Conservation (phyloP, 78 protist genomes). For the Speleostelium caveatum region DNA sequence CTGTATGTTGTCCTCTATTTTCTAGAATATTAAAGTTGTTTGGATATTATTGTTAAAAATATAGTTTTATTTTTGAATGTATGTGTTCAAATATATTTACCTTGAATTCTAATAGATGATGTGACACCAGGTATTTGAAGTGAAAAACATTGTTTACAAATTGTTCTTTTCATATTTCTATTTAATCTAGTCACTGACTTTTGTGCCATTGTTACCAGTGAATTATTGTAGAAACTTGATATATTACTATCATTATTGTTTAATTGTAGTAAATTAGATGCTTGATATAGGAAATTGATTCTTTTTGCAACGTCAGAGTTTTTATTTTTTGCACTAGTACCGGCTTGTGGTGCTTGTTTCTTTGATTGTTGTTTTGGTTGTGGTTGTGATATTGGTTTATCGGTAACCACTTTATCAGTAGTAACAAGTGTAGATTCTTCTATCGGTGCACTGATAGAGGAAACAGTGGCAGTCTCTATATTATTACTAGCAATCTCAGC, state of each 20-base stretch:
- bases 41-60: no score
- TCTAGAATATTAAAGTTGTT: not conserved
- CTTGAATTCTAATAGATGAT: constrained; percentile 48
- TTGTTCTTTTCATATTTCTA: constrained; percentile 21
- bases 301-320: constrained; percentile 22
- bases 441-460: no score
- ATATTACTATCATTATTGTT: not conserved
- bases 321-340: no score
- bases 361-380: no score
- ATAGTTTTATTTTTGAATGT: no score
- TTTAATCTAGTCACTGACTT: constrained; percentile 39
- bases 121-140: constrained; percentile 58
- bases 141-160: constrained; percentile 52
- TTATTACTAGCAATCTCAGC: no score
- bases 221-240: constrained; percentile 30
- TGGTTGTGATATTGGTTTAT: no score
- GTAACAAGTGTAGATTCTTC: no score
- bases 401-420: no score
- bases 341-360: not conserved
- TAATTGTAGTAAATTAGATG: constrained; percentile 11
- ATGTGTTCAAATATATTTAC: constrained; percentile 4
- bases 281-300: constrained; percentile 62
- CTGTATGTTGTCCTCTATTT: constrained; percentile 39
- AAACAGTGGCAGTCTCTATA: no score
- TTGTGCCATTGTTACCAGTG: constrained; percentile 13